phyloP scores from a whole-genome alignment of 495 filamentous ascomycete genomes.

The Neurospora sublineolata region DNA sequence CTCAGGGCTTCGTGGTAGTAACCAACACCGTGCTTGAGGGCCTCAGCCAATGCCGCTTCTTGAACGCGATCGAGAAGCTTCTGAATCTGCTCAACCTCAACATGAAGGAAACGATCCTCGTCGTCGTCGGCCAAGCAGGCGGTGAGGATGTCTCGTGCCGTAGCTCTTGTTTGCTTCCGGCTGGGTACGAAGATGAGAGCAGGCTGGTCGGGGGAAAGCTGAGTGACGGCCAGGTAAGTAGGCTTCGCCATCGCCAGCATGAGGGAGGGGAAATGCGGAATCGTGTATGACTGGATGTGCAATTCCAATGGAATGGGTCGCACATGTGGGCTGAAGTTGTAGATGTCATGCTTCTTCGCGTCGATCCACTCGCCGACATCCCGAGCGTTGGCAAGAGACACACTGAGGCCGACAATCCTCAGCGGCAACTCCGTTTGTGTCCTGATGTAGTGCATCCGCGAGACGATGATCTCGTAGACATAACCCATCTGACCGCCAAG shows the following conservation, averaged over 20 bases:
- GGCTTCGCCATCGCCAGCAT: constrained; percentile 99
- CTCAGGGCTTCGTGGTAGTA: constrained; percentile 94
- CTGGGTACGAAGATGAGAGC: constrained; percentile 84
- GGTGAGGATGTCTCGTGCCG: constrained; percentile 76
- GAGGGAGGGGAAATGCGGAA: constrained; percentile 91
- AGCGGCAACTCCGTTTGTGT: constrained; percentile 74
- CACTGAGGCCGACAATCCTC: constrained; percentile 83
- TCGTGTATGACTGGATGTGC: constrained; percentile 88
- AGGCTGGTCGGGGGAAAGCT: constrained; percentile 78
- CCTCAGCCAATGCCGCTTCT: constrained; percentile 78
- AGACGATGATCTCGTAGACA: constrained; percentile 90
- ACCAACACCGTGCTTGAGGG: constrained; percentile 89
- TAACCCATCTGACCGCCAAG: constrained; percentile 85
- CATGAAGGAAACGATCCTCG: constrained; percentile 86
- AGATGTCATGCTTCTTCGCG: constrained; percentile 95
- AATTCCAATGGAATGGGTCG: constrained; percentile 82
- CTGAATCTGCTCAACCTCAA: constrained; percentile 65
- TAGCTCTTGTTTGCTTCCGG: constrained; percentile 81
- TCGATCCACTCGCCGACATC: constrained; percentile 98
- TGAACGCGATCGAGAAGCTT: constrained; percentile 71
- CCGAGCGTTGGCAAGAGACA: constrained; percentile 82
- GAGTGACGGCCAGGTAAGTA: constrained; percentile 72
- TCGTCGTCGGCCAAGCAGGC: constrained; percentile 81
- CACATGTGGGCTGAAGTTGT: constrained; percentile 92
- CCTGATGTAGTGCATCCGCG: constrained; percentile 93